These are phyloP conservation scores for Sporormia fimetaria DNA, from an alignment of 495 filamentous ascomycete genomes.

Conservation along the genomic window DNA sequence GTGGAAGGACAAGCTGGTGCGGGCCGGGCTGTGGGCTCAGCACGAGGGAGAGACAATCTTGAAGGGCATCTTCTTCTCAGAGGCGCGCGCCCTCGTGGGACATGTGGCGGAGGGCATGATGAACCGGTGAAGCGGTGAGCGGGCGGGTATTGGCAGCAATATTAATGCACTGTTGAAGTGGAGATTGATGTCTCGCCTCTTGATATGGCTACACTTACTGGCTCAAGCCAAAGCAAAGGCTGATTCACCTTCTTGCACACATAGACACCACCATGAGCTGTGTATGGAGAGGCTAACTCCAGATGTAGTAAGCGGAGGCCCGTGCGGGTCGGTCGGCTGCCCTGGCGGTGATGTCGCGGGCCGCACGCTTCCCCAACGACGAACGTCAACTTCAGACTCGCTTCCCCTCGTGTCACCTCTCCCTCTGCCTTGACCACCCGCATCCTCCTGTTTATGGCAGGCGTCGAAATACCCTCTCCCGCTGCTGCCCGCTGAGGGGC, in stretches of 20 bases:
- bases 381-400: too few species aligned
- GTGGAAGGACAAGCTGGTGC: conserved; percentile 59
- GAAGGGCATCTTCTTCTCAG: conserved; percentile 62
- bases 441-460: conserved; percentile 18
- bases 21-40: conserved; percentile 62
- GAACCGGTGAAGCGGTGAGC: conserved; percentile 10
- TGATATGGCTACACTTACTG: too few species aligned
- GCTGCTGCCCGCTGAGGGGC: conserved; percentile 18
- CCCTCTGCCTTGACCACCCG: background rate
- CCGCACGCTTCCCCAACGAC: too few species aligned
- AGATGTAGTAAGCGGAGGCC: too few species aligned
- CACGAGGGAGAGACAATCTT: conserved; percentile 63
- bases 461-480: background rate
- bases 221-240: too few species aligned
- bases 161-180: background rate
- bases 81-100: conserved; percentile 42
- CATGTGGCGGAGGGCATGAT: conserved; percentile 19
- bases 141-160: background rate
- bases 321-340: too few species aligned
- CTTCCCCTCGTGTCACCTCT: background rate
- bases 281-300: too few species aligned
- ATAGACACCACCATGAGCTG: too few species aligned
- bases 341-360: too few species aligned
- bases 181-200: background rate
- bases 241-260: too few species aligned